These are phyloP conservation scores for Strobilomyces dryophilus DNA, from an alignment of 768 basidiomycete genomes.

Conservation along the genomic window DNA sequence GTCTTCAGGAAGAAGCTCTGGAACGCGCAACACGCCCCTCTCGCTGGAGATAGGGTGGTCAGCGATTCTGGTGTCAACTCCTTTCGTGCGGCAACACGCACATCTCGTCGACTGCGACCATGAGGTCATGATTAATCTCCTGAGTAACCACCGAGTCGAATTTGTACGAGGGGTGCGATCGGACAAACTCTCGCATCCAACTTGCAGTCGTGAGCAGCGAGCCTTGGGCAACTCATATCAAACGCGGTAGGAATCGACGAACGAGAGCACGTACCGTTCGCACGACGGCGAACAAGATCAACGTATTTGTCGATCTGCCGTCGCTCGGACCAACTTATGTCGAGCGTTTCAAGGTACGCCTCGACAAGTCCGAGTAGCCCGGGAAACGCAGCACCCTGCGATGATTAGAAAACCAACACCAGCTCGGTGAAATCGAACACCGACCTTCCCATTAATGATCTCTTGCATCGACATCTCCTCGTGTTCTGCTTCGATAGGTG, in stretches of 20 bases:
- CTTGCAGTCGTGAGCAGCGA: conserved; percentile 80
- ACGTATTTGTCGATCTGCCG: conserved; percentile 71
- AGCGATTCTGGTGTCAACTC: background rate
- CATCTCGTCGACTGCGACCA: conserved; percentile 89
- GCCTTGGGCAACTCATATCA: conserved; percentile 40
- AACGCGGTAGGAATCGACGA: background rate
- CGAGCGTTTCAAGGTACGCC: conserved; percentile 82
- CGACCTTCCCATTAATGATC: conserved; percentile 90
- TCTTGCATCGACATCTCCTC: conserved; percentile 91
- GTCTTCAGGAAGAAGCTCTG: conserved; percentile 59
- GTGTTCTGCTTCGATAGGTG: conserved; percentile 74
- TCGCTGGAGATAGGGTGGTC: conserved; percentile 44
- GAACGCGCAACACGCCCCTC: conserved; percentile 57
- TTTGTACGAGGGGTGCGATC: conserved; percentile 86
- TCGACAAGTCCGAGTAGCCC: conserved; percentile 82
- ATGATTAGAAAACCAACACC: background rate
- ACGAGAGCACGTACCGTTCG: conserved; percentile 57
- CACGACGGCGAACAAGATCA: conserved; percentile 69
- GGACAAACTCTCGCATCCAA: conserved; percentile 93
- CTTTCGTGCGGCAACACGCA: conserved; percentile 39
- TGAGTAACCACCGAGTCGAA: conserved; percentile 88
- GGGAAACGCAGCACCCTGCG: conserved; percentile 61
- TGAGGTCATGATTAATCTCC: conserved; percentile 91
- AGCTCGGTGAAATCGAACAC: conserved; percentile 11
- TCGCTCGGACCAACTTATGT: conserved; percentile 59